Conservation (phyloP, 345 rosid species). For the Citrus medica region DNA sequence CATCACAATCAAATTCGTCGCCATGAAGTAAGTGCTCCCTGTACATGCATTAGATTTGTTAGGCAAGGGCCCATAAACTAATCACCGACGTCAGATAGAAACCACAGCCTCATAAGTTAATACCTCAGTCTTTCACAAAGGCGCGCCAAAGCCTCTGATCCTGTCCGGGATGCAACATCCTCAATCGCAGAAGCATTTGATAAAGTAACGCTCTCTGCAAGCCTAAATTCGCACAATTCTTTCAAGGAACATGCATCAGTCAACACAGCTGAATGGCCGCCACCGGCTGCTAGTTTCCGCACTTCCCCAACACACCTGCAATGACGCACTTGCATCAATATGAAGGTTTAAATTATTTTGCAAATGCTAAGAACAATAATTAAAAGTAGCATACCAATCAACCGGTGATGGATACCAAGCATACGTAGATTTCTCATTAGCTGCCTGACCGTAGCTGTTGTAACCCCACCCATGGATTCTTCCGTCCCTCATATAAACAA, state of each 20-base stretch:
- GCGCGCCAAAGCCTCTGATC: constrained; percentile 90
- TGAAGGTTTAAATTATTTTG: not conserved
- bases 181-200: constrained; percentile 72
- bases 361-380: constrained; percentile 13
- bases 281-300: constrained; percentile 92
- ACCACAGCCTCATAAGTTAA: not conserved
- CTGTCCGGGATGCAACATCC: constrained; percentile 79
- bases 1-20: constrained; percentile 38
- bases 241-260: constrained; percentile 94
- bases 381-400: constrained; percentile 64
- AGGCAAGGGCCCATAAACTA: not conserved
- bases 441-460: constrained; percentile 95
- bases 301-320: constrained; percentile 94
- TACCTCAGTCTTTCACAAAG: constrained; percentile 90
- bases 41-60: constrained; percentile 22
- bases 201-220: constrained; percentile 68
- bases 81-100: not conserved
- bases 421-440: constrained; percentile 78
- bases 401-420: constrained; percentile 98
- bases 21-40: constrained; percentile 69
- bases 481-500: constrained; percentile 68
- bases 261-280: constrained; percentile 95
- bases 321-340: not conserved
- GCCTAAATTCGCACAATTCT: constrained; percentile 87
- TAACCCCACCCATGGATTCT: constrained; percentile 96